Conservation (phyloP, 177 flowering plant genomes). For the Telopea speciosissima region DNA sequence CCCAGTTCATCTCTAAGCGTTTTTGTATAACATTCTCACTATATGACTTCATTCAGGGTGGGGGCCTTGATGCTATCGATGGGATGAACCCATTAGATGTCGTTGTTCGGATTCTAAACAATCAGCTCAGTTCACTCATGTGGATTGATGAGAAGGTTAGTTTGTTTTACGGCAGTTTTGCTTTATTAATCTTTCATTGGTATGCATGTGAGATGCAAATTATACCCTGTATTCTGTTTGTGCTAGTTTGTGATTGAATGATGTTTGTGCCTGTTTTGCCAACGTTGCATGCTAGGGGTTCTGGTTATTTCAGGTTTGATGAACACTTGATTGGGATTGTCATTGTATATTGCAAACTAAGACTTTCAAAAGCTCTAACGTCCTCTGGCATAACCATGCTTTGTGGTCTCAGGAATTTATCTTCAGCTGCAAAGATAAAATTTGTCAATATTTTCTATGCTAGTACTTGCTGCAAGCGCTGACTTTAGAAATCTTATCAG, state of each 20-base stretch:
- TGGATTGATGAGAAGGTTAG: slow-evolving; percentile 97
- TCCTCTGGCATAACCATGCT: background rate
- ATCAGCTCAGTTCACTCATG: slow-evolving; percentile 89
- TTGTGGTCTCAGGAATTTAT: background rate
- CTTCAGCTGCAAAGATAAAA: background rate
- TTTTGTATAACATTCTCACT: slow-evolving; percentile 1
- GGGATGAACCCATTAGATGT: slow-evolving; percentile 79
- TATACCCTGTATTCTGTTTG: too few species aligned
- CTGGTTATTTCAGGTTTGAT: too few species aligned
- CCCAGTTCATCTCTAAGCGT: background rate
- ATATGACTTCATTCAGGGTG: slow-evolving; percentile 45
- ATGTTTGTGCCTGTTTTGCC: too few species aligned
- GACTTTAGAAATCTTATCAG: slow-evolving; percentile 27
- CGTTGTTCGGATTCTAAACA: slow-evolving; percentile 80
- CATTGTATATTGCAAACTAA: too few species aligned
- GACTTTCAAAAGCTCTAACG: too few species aligned
- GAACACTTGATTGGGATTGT: too few species aligned
- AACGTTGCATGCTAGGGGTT: too few species aligned
- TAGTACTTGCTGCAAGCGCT: background rate
- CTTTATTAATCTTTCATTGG: too few species aligned
- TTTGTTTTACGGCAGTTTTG: background rate
- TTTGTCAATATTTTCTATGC: background rate
- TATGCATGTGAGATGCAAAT: too few species aligned
- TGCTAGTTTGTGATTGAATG: too few species aligned
- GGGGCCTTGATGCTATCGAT: slow-evolving; percentile 69